Base-by-base conservation (phyloP, 2,329 filamentous ascomycete genomes). In the Scytalidium sp. region DNA sequence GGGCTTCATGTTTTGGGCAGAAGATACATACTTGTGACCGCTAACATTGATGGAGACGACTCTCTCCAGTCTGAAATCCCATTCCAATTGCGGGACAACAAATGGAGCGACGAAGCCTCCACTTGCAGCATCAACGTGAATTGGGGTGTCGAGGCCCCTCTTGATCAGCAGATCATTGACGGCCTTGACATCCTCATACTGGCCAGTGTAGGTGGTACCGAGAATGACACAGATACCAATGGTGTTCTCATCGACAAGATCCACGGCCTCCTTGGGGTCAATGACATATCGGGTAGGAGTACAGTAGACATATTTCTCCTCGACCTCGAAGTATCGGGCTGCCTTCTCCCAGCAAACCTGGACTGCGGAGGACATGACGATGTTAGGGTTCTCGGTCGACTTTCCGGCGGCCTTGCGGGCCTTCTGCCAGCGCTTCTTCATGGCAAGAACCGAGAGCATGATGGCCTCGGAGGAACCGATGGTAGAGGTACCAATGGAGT, bases 271-370 rank as follows among this genome's bases (percentile, higher is more conserved):
- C 54, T 78, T 69, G 1, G 83, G 83, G 59, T 86, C 83, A 53
- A 87, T 80, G 46, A 85, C 80, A 59, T 75, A 86, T 53, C 83
- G 74, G 1, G 83, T 78, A 2, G 71, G 69, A 0, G 79, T 79
- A 69, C 83, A 86, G 67, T 81, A 84, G 25, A 85, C 81, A 8
- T 80, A 91, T 71, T 88, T 90, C 75, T 97, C 92, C 60, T 97
- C 93, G 40, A 97, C 81, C 63, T 97, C 93, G 61, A 96, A 94
- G 74, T 95, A 96, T 46, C 90, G 80, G 3, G 87, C 83, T 1
- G 87, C 86, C 75, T 97, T 97, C 70, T 97, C 91, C 92, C 92
- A 97, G 78, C 91, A 96, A 39, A 97, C 93, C 72, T 97, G 93
- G 2, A 97, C 93, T 25, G 93, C 92, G 21, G 89, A 90, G 61